A percentile compares a stretch with the other conserved stretches of the same genome.
Conservation (phyloP, 208 protist species). For the Willaertia magna region DNA sequence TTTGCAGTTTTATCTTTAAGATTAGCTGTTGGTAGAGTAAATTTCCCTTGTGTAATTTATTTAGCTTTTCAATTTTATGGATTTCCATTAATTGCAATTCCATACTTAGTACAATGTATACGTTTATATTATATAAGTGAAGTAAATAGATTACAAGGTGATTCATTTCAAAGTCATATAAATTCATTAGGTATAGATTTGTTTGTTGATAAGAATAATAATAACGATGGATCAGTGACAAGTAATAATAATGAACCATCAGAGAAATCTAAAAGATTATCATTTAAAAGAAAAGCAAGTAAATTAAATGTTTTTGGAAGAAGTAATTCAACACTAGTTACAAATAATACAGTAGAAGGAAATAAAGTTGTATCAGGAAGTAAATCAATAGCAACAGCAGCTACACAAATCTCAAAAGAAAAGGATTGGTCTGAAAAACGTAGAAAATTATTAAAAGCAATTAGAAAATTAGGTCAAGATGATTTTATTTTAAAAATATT, state of each 20-base stretch:
- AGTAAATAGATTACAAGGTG: not conserved
- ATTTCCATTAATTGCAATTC: not conserved
- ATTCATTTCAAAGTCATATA: not conserved
- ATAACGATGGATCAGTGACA: too few relatives aligned
- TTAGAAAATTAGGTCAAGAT: not conserved
- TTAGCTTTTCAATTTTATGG: not conserved
- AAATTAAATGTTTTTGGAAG: too few relatives aligned
- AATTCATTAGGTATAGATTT: not conserved
- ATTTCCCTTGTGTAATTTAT: not conserved
- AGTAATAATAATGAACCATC: too few relatives aligned
- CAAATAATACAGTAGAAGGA: too few relatives aligned
- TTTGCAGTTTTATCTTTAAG: not conserved
- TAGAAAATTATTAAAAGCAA: not conserved
- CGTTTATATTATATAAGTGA: not conserved
- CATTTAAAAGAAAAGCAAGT: too few relatives aligned
- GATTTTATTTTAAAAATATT: not conserved
- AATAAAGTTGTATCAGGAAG: too few relatives aligned
- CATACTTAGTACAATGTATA: not conserved
- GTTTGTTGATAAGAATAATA: too few relatives aligned
- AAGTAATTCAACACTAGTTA: too few relatives aligned
- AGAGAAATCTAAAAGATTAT: too few relatives aligned
- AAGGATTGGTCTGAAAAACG: not conserved
- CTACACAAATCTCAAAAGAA: too few relatives aligned
- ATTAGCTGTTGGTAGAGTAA: not conserved
- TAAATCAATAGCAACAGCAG: too few relatives aligned